phyloP scores from a whole-genome alignment of 1,139 yeast genomes.

The Blastobotrys proliferans region DNA sequence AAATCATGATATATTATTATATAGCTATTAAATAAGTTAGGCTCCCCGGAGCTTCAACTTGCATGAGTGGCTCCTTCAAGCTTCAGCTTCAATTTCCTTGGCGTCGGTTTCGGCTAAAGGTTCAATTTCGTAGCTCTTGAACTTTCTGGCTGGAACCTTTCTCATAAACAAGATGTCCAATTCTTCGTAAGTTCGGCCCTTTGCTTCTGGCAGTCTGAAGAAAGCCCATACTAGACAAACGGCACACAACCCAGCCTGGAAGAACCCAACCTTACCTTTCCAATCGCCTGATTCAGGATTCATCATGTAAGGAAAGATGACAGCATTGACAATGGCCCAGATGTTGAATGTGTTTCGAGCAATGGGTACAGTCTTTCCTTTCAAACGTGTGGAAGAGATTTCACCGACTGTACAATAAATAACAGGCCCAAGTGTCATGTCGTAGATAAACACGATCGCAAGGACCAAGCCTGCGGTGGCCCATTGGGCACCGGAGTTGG shows the following conservation, averaged over 20 bases:
- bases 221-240: constrained; percentile 37
- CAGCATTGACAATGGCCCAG: constrained; percentile 39
- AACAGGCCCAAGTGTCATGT: constrained; percentile 52
- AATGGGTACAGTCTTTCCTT: constrained; percentile 51
- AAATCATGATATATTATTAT: background rate
- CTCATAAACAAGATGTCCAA: constrained; percentile 38
- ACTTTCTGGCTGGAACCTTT: constrained; percentile 47
- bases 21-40: background rate
- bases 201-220: constrained; percentile 57
- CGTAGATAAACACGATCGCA: constrained; percentile 43
- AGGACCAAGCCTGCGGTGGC: constrained; percentile 24
- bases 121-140: too few relatives aligned
- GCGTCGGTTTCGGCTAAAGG: too few relatives aligned
- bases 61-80: too few relatives aligned
- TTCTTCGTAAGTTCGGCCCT: constrained; percentile 55
- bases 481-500: constrained; percentile 17
- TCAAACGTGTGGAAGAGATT: constrained; percentile 49
- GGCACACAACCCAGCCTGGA: constrained; percentile 49
- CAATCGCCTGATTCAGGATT: constrained; percentile 54
- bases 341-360: constrained; percentile 45
- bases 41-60: too few relatives aligned
- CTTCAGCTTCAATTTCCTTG: too few relatives aligned
- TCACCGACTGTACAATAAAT: constrained; percentile 54
- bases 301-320: constrained; percentile 53
- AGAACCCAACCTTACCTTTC: constrained; percentile 55